phyloP scores from a whole-genome alignment of 1,284 basidiomycete species.

The Cryptococcus amylolentus region DNA sequence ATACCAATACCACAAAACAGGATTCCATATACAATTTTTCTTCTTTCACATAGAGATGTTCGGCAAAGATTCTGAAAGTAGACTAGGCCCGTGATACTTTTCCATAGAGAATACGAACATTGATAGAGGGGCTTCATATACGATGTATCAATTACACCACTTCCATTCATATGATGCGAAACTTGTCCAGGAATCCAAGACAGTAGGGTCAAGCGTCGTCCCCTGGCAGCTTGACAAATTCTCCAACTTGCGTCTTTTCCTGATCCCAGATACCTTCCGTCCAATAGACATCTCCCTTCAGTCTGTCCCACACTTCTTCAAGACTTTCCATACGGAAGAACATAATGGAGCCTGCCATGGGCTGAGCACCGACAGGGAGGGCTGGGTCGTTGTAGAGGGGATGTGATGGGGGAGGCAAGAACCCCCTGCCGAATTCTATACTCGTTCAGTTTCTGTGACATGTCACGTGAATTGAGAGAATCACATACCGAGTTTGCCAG shows the following conservation, averaged over 20 bases:
- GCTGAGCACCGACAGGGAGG: conserved; percentile 10
- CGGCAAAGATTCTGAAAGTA: neutral
- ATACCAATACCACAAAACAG: neutral
- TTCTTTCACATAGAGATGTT: conserved; percentile 2
- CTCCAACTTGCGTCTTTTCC: conserved; percentile 32
- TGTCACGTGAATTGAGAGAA: neutral
- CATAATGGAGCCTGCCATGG: conserved; percentile 43
- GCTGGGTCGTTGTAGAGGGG: conserved; percentile 13
- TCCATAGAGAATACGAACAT: conserved; percentile 2
- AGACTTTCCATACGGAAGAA: conserved; percentile 32
- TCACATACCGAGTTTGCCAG: conserved; percentile 10
- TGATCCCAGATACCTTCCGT: conserved; percentile 45
- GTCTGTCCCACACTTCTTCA: conserved; percentile 35
- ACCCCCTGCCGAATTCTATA: conserved; percentile 34
- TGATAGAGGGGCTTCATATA: conserved; percentile 1
- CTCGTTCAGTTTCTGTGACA: neutral
- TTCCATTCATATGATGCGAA: neutral
- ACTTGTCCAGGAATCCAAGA: no score
- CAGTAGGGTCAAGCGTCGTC: neutral
- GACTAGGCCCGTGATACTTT: neutral
- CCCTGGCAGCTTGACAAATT: conserved; percentile 26
- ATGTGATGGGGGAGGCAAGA: conserved; percentile 25
- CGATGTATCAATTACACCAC: neutral
- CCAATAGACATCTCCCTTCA: conserved; percentile 45
- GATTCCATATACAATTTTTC: neutral